These are phyloP conservation scores for Jaltomata sinuosa DNA, from an alignment of 257 asterid genomes.

Conservation along the genomic window DNA sequence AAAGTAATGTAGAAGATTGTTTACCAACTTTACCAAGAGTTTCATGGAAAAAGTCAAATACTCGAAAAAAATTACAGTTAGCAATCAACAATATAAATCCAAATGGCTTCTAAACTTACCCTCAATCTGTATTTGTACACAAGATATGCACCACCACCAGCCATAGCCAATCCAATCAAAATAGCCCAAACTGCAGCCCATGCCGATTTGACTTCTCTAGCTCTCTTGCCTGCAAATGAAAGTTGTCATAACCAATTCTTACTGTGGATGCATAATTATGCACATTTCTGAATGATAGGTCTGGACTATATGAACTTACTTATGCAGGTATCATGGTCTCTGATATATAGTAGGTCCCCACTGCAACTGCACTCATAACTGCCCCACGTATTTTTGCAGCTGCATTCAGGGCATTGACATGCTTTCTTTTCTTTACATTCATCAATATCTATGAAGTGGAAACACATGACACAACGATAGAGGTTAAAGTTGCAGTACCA, in stretches of 20 bases:
- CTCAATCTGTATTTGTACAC: conserved; percentile 62
- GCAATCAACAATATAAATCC: background rate
- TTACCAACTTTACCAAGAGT: background rate
- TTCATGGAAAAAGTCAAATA: background rate
- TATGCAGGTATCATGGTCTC: conserved; percentile 90
- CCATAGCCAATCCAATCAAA: conserved; percentile 51
- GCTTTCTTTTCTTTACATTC: conserved; percentile 83
- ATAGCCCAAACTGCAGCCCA: conserved; percentile 72
- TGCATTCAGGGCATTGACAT: conserved; percentile 81
- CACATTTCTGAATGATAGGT: background rate
- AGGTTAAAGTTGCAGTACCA: background rate
- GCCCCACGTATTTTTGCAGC: conserved; percentile 83
- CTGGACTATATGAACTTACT: conserved; percentile 30
- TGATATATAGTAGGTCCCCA: conserved; percentile 54
- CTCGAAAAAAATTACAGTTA: background rate
- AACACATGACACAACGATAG: background rate
- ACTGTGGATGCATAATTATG: background rate
- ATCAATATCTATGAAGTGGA: conserved; percentile 40
- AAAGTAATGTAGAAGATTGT: background rate
- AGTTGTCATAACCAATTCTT: background rate
- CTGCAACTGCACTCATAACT: conserved; percentile 74
- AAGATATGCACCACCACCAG: conserved; percentile 53
- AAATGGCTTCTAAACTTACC: conserved; percentile 31
- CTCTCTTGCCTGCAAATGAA: conserved; percentile 42
- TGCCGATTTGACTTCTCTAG: conserved; percentile 53